Percentiles rank a stretch among this genome's conserved stretches.
Conservation (phyloP, 106 monocot genomes). For the Cymbidium sinense region DNA sequence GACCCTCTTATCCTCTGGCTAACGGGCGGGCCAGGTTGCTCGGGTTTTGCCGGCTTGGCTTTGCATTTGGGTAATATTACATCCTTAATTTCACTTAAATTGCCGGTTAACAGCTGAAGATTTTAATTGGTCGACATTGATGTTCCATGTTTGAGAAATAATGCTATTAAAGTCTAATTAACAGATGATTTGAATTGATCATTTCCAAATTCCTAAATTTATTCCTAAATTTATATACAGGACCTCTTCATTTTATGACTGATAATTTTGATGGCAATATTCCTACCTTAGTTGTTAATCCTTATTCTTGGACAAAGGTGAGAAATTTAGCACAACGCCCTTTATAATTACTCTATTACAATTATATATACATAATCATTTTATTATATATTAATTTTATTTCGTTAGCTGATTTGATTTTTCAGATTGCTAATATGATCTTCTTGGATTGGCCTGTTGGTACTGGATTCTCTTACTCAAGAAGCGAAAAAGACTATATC, state of each 20-base stretch:
- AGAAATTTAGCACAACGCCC: background rate
- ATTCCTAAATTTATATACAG: background rate
- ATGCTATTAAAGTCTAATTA: no score
- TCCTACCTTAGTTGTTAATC: background rate
- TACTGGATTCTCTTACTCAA: background rate
- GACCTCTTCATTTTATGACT: background rate
- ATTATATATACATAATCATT: no score
- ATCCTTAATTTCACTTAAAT: no score
- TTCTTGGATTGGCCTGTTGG: slow-evolving; percentile 1
- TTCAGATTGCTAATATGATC: background rate
- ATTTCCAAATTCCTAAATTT: background rate
- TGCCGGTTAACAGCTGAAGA: no score
- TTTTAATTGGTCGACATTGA: no score
- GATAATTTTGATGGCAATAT: background rate
- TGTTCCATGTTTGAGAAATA: no score
- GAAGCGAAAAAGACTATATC: background rate
- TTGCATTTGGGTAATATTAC: background rate
- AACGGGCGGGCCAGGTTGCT: slow-evolving; percentile 10
- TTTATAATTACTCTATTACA: no score
- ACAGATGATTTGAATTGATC: background rate
- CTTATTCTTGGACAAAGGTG: slow-evolving; percentile 1
- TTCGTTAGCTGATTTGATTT: no score
- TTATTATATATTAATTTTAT: no score
- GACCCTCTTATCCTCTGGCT: slow-evolving; percentile 16
- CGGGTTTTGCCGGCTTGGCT: background rate